phyloP scores from a whole-genome alignment of 139 green algal genomes.

The Chlorella sp. region DNA sequence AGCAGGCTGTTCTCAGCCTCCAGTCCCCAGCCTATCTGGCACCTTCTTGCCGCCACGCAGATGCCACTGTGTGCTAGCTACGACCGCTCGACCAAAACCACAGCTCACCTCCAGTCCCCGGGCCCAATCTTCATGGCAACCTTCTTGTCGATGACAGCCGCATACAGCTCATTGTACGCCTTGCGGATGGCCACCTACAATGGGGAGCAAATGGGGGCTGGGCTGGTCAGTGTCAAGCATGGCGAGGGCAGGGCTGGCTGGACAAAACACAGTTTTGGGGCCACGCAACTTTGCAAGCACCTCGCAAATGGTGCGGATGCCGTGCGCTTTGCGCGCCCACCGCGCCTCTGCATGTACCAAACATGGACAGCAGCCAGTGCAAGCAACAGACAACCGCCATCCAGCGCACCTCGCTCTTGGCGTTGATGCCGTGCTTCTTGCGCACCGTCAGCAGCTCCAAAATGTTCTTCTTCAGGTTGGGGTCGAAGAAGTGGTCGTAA shows the following conservation, averaged over 20 bases:
- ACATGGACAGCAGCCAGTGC: too few relatives aligned
- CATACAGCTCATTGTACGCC: slow-evolving; percentile 79
- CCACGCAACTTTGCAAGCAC: background rate
- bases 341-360: too few relatives aligned
- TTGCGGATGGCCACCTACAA: slow-evolving; percentile 73
- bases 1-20: too few relatives aligned
- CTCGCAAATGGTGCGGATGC: background rate
- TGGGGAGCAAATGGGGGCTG: too few relatives aligned
- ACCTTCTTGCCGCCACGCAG: slow-evolving; percentile 89
- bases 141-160: slow-evolving; percentile 87
- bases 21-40: slow-evolving; percentile 60
- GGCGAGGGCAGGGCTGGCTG: background rate
- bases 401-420: slow-evolving; percentile 57
- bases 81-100: too few relatives aligned
- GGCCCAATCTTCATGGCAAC: slow-evolving; percentile 76
- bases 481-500: slow-evolving; percentile 78
- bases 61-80: too few relatives aligned
- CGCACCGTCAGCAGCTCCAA: slow-evolving; percentile 75
- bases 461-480: slow-evolving; percentile 26
- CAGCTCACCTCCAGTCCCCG: slow-evolving; percentile 33
- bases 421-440: slow-evolving; percentile 72
- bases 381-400: background rate
- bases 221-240: too few relatives aligned
- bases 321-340: too few relatives aligned
- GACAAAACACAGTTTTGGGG: too few relatives aligned